A percentile compares a stretch with the other conserved stretches of the same genome.
phyloP scores from a whole-genome alignment of 2,329 filamentous ascomycete genomes.

The Colletotrichum simmondsii region DNA sequence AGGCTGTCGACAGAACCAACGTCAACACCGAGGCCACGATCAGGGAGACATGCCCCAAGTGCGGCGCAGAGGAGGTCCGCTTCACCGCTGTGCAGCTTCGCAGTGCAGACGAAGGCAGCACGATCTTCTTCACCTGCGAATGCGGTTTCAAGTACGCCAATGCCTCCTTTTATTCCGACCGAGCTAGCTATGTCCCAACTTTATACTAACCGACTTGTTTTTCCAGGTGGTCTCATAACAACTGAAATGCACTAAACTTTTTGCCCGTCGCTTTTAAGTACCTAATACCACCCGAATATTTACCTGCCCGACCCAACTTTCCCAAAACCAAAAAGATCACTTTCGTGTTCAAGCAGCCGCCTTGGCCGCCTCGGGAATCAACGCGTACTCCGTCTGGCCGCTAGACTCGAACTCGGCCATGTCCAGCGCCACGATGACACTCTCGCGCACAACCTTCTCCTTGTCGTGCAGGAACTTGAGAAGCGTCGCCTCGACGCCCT shows the following conservation, averaged over 20 bases:
- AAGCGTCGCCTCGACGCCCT: constrained; percentile 88
- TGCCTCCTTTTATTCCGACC: constrained; percentile 12
- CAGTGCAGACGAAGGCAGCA: constrained; percentile 94
- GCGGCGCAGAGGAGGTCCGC: constrained; percentile 83
- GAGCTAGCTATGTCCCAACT: neutral
- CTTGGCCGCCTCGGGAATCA: constrained; percentile 75
- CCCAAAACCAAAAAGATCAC: constrained; percentile 11
- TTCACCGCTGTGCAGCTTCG: constrained; percentile 88
- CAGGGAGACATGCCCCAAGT: constrained; percentile 80
- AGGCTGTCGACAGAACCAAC: constrained; percentile 82
- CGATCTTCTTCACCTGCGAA: constrained; percentile 89
- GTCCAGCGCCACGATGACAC: constrained; percentile 92
- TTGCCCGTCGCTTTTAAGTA: constrained; percentile 30
- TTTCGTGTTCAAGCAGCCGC: constrained; percentile 49
- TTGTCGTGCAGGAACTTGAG: constrained; percentile 88
- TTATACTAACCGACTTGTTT: constrained; percentile 39
- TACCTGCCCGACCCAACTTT: constrained; percentile 29
- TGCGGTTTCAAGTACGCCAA: constrained; percentile 82
- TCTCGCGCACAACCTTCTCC: constrained; percentile 93
- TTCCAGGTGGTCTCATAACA: constrained; percentile 68
- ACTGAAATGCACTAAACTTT: constrained; percentile 51
- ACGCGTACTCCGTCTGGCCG: constrained; percentile 89
- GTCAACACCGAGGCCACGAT: constrained; percentile 78
- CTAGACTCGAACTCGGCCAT: constrained; percentile 98
- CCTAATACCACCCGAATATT: constrained; percentile 34